Evolutionary conservation across 192 early-diverging fungal genomes (phyloP), one percentile per base, ranked within the genome.

Genomic region (Irineochytrium annulatum): DNA sequence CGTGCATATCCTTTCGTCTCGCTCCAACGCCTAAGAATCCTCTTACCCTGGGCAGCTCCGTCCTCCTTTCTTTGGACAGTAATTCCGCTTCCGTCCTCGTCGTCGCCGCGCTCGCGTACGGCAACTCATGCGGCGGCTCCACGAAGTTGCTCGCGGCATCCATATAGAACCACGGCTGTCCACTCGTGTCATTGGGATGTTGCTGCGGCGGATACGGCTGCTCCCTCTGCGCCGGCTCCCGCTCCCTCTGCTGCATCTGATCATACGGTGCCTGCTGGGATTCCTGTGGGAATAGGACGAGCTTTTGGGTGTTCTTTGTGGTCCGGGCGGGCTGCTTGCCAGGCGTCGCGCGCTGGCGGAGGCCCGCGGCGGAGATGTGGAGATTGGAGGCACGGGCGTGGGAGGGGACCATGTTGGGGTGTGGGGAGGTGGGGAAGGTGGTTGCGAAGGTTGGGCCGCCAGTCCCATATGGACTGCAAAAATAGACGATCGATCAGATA

Each of bases 291-390:
- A 95, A 87, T 20, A 95, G 72, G n/a, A 86, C 89, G 20, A 95
- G 73, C 76, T 95, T 95, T 67, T 92, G 90, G 34, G 91, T 90
- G n/a, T 83, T 90, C 69, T 95, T 95, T 39, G 93, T 91, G 19
- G 91, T 95, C 55, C 93, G 80, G 22, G 13, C 17, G 26, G 46
- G 17, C 46, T 22, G 24, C 24, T 49, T 49, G 11, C 17, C 11
- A 20, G 17, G 17, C n/a, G 11, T n/a, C 8, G n/a, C 8, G 6
- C 46, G 11, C 6, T 49, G 46, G 24, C 46, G 46, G 11, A 49
- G 22, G n/a, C 37, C 37, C n/a, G 11, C 37, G 11, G n/a, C 37
- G 37, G 37, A 41, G n/a, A 41, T 41, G 37, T 41, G 8, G 37
- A 41, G 37, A 41, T 41, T 41, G 37, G n/a, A 41, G 8, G 37